Percentiles rank a stretch among this genome's conserved stretches.
phyloP scores from a whole-genome alignment of 352 stramenopile species.

The Phytophthora citrophthora region DNA sequence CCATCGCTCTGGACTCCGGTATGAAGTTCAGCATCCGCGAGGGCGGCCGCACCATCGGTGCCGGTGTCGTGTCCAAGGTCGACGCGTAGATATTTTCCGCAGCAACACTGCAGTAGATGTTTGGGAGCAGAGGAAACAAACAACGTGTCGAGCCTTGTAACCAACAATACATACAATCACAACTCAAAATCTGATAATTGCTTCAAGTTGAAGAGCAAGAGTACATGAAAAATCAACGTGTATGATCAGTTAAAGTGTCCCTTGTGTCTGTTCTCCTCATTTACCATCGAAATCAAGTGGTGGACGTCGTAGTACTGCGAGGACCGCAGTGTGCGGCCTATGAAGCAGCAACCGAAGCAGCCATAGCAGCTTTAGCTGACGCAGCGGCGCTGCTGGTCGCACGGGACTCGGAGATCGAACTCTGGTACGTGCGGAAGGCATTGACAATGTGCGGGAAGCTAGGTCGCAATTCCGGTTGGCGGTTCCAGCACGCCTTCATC shows the following conservation, averaged over 20 bases:
- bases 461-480: conserved; percentile 69
- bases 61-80: conserved; percentile 95
- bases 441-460: conserved; percentile 76
- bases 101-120: conserved; percentile 29
- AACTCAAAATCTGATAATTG: neutral
- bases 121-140: conserved; percentile 5
- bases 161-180: conserved; percentile 34
- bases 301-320: conserved; percentile 17
- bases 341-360: conserved; percentile 46
- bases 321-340: conserved; percentile 23
- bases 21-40: conserved; percentile 97
- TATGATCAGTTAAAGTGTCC: conserved; percentile 34
- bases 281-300: conserved; percentile 28
- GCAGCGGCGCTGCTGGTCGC: conserved; percentile 45
- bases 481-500: conserved; percentile 82
- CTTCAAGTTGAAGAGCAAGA: conserved; percentile 12
- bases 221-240: conserved; percentile 29
- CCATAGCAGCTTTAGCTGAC: conserved; percentile 48
- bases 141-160: conserved; percentile 17
- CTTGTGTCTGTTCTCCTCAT: conserved; percentile 19
- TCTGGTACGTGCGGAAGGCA: conserved; percentile 66
- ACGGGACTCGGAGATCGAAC: conserved; percentile 53
- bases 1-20: conserved; percentile 92
- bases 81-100: conserved; percentile 59
- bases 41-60: conserved; percentile 95